Evolutionary conservation across 1,284 basidiomycete genomes (phyloP).

Genomic region (Cutaneotrichosporon dermatis): DNA sequence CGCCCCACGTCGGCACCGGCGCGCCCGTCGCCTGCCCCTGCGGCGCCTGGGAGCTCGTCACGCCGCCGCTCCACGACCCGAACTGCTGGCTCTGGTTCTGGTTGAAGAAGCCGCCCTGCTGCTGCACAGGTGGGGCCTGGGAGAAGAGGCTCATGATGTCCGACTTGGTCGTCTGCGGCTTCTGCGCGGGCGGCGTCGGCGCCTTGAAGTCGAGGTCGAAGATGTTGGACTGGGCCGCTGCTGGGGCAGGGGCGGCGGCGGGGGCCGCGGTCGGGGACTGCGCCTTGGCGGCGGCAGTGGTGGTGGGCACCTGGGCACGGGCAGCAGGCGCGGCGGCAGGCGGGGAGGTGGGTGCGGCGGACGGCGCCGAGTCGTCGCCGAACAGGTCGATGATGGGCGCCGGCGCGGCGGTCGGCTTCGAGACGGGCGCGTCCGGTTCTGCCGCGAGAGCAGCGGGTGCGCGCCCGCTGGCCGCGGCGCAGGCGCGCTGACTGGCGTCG

Average conservation of each 20-base stretch:
- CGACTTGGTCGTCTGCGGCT: conserved; percentile 26
- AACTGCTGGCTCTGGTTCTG: conserved; percentile 14
- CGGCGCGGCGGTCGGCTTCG: conserved; percentile 18
- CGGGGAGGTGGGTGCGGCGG: conserved; percentile 14
- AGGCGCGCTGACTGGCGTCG: not conserved
- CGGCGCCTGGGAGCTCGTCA: conserved; percentile 30
- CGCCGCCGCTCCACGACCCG: conserved; percentile 38
- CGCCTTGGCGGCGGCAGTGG: conserved; percentile 4
- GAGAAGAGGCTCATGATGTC: conserved; percentile 51
- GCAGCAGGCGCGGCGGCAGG: conserved; percentile 13
- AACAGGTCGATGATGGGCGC: conserved; percentile 40
- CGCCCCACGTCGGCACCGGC: conserved; percentile 28
- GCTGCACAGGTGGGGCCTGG: conserved; percentile 13
- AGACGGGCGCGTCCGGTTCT: conserved; percentile 1
- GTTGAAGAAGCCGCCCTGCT: conserved; percentile 22
- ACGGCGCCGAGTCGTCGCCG: conserved; percentile 24
- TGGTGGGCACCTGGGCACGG: conserved; percentile 19
- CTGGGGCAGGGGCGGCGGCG: not conserved
- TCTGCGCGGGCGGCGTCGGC: conserved; percentile 29
- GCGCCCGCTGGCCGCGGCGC: conserved; percentile 14
- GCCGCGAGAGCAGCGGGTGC: conserved; percentile 43
- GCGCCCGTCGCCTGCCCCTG: conserved; percentile 21
- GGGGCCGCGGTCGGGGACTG: conserved; percentile 17
- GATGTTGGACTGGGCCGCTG: conserved; percentile 27
- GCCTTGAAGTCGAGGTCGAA: conserved; percentile 51